Evolutionary conservation across 2,329 filamentous ascomycete species (phyloP), one percentile per base, ranked within the genome.

Genomic region (Epichloe gansuensis): DNA sequence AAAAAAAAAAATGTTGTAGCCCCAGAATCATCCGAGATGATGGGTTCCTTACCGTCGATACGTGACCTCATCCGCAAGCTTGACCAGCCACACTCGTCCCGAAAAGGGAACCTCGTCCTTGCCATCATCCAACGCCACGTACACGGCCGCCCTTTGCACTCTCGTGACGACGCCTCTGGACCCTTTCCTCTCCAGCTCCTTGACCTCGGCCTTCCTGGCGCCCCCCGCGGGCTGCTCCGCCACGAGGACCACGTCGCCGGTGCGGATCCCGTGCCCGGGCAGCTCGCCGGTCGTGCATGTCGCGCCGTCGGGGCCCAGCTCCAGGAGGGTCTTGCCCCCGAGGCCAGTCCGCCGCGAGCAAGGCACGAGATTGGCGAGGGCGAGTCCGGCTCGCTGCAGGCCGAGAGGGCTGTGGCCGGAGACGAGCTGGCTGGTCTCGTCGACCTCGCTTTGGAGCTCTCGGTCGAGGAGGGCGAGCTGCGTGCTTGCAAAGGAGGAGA

Each of bases 241-340:
- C 39, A 91, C 76, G 2, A 84, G 73, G 23, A 91, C 85, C 54
- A 93, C 87, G 65, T 93, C 88, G 1, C 88, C 88, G 0, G 80
- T 76, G 2, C 87, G 75, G 49, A 93, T 71, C 27, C 85, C 86
- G 71, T 91, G 87, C 63, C 88, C 84, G 1, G 84, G 82, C 21
- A 91, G 70, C 56, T 81, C 79, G 0, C 72, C 68, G 21, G 61
- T 62, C 13, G 58, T 50, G 4, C 78, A 74, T 2, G 84, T 77
- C 0, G 89, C 86, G n/a, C 79, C 70, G 61, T 96, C 91, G 0
- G 81, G 73, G 15, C 71, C 71, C 1, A 98, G 80, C 66, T 96
- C 90, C 3, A 96, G 72, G 2, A 98, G 85, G 0, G 87, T 89
- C 57, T 89, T 87, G n/a, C 93, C 93, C 15, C 90, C 93, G 39